A percentile compares a stretch with the other conserved stretches of the same genome.
These are phyloP conservation scores for Trifolium subterraneum DNA, from an alignment of 306 rosid genomes.

Conservation along the genomic window DNA sequence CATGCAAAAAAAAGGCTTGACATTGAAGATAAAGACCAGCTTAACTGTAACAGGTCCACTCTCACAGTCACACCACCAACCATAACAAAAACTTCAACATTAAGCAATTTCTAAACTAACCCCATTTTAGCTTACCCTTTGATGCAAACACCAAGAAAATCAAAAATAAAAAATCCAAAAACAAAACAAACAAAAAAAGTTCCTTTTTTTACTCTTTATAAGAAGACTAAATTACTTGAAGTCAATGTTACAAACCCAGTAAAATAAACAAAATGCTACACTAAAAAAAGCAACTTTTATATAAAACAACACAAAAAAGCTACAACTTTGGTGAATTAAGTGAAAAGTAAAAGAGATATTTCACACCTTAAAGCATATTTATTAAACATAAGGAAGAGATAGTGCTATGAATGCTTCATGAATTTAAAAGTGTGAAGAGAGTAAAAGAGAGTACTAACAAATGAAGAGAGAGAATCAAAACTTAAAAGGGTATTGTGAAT, in stretches of 20 bases:
- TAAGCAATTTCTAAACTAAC: conserved; percentile 64
- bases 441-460: conserved; percentile 47
- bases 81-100: conserved; percentile 69
- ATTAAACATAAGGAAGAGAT: not conserved
- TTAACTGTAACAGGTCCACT: conserved; percentile 66
- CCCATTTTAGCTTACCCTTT: conserved; percentile 46
- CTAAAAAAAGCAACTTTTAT: conserved; percentile 3
- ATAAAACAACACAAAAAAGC: conserved; percentile 26
- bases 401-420: conserved; percentile 39
- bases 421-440: conserved; percentile 4
- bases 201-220: not conserved
- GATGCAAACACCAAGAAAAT: conserved; percentile 43
- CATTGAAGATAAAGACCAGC: conserved; percentile 62
- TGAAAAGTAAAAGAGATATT: conserved; percentile 20
- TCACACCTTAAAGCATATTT: conserved; percentile 2
- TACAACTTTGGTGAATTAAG: conserved; percentile 32
- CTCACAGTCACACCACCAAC: conserved; percentile 63
- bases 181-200: not conserved
- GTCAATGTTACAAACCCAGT: conserved; percentile 52
- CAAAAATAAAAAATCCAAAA: conserved; percentile 19
- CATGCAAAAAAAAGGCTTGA: conserved; percentile 57
- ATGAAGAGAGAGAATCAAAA: conserved; percentile 34
- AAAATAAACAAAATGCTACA: conserved; percentile 39
- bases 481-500: conserved; percentile 24
- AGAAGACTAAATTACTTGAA: conserved; percentile 26